Base-by-base conservation (phyloP, 2,329 filamentous ascomycete species). In the Conoideocrella luteorostrata region DNA sequence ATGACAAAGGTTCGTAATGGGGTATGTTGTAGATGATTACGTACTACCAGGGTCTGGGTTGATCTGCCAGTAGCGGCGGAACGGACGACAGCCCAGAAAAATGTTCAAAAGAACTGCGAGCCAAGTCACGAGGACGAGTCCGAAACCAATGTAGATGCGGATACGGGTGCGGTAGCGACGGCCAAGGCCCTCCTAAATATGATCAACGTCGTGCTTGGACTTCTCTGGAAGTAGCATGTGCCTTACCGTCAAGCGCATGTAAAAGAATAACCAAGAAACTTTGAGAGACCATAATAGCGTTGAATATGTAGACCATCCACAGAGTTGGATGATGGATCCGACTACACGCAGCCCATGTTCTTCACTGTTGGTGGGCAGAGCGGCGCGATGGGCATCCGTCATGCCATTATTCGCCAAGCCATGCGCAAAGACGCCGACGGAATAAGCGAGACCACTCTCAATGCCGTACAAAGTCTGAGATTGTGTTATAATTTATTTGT, bases 331-430 rank as follows among this genome's bases (percentile, higher is more conserved):
- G 51, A 80, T 80, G 10, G 75, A 77, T 0, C 77, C 78, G 2
- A 68, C 57, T 0, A 77, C 62, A n/a, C 77, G n/a, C 7, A 36
- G n/a, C 7, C 34, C 11, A 10, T 36, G 34, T n/a, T 22, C 34
- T 36, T 36, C 5, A 20, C 34, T 22, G n/a, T 36, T 45, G 0
- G 69, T 63, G 4, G 64, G 61, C 11, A 82, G 60, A 0, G 63
- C 57, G 4, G 52, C 57, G 6, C 78, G 69, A 47, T 77, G 56
- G 17, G 65, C 66, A 12, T 70, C 61, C 3, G 75, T 73, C 73
- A 82, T 79, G 44, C 67, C 60, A 50, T 77, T 77, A 50, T 80
- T 80, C 17, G 77, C 74, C 3, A 80, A 60, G 0, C 76, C 76
- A 35, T 64, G 59, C 39, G 66, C 74, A 47, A 62, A 62, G 10